phyloP scores from a whole-genome alignment of 139 green algal species.

The Chlamydomonas sphaeroides region DNA sequence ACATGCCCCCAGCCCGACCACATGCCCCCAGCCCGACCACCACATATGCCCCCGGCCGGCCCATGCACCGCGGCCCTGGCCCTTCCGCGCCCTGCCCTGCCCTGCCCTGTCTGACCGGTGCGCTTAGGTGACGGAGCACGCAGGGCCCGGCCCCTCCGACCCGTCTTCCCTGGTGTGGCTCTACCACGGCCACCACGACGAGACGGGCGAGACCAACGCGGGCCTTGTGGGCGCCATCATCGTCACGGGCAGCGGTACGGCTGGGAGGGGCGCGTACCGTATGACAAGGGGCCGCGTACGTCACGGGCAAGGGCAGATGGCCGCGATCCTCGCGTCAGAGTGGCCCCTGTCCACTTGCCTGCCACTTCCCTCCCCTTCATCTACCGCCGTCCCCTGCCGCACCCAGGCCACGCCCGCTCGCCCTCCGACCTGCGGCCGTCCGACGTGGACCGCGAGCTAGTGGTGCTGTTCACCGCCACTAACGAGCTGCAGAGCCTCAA shows the following conservation, averaged over 20 bases:
- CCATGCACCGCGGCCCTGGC: too few relatives aligned
- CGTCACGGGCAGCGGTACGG: conserved; percentile 51
- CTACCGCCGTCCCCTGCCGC: too few relatives aligned
- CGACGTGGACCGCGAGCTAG: neutral
- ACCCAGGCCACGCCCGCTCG: neutral
- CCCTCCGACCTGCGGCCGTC: neutral
- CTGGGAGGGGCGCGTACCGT: neutral
- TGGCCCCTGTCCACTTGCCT: too few relatives aligned
- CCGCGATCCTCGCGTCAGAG: too few relatives aligned
- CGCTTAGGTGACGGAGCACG: conserved; percentile 38
- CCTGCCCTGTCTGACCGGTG: too few relatives aligned
- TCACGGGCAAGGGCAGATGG: too few relatives aligned
- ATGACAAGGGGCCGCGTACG: too few relatives aligned
- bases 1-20: too few relatives aligned
- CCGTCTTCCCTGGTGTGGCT: conserved; percentile 72
- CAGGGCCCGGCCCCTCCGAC: conserved; percentile 68
- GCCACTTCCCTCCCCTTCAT: too few relatives aligned
- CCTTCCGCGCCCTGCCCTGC: too few relatives aligned
- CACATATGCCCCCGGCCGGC: too few relatives aligned
- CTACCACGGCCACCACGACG: conserved; percentile 53
- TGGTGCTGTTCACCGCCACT: neutral
- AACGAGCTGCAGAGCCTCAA: neutral
- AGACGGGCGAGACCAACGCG: conserved; percentile 61
- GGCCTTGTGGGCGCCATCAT: conserved; percentile 73
- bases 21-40: too few relatives aligned